Evolutionary conservation across 352 stramenopile species (phyloP), one percentile per base, ranked within the genome.

Genomic region (Globisporangium camurandrum): DNA sequence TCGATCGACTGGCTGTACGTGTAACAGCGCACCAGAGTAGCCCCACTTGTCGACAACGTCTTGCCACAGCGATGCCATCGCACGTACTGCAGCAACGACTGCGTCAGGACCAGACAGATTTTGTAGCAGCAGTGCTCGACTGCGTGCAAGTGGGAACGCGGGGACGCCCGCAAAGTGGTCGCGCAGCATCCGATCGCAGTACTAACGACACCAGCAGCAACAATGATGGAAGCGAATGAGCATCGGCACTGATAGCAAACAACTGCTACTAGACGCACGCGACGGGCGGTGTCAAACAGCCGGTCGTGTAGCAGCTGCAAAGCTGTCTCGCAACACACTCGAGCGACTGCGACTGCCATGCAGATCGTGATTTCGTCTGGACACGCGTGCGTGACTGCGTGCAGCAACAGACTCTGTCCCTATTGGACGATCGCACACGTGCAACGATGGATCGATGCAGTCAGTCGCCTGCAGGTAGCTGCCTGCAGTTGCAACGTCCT

Each of bases 1-100:
- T n/a, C n/a, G n/a, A n/a, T n/a, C n/a, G n/a, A 34, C 1, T 34
- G 30, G 30, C 30, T 34, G n/a, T n/a, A n/a, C 43, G 11, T 16
- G 27, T 30, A 16, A n/a, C n/a, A 19, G 1, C 59, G 31, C 46
- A 63, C 75, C 75, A 42, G 74, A 76, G 51, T 88, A 77, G 1
- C 70, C 74, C 75, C 79, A 90, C 11, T 74, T 81, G 47, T 86
- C 61, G 11, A 71, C 56, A 28, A 86, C 87, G 1, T 53, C 59
- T 14, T 24, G 34, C 79, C 75, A 90, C 27, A 75, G 46, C 3
- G 23, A 42, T 40, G 59, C 51, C 7, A 90, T 59, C 7, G 45
- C 28, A 8, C 43, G 45, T 5, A 69, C 56, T 6, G 59, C 36
- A 9, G 19, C 16, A 16, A 56, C 22, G n/a, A 59, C 26, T n/a